Conservation (phyloP, 2,329 filamentous ascomycete genomes). For the Aspergillus ruber region DNA sequence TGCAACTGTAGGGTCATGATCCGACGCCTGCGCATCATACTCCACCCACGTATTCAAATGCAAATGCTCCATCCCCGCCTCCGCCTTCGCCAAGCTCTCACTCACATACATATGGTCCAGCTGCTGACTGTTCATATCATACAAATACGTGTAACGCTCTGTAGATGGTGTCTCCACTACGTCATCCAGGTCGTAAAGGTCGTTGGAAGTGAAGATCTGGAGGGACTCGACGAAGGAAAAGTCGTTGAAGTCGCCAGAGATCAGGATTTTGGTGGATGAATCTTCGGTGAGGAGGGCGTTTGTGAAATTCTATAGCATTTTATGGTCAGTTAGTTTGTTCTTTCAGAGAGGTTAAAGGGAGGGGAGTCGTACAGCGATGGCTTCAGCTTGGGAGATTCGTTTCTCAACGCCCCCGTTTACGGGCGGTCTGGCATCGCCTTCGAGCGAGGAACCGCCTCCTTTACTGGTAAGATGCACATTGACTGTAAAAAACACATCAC, state of each 20-base stretch:
- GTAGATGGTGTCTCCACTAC: conserved; percentile 45
- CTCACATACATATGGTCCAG: conserved; percentile 66
- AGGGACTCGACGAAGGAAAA: conserved; percentile 59
- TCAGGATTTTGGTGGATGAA: conserved; percentile 51
- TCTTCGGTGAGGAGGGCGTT: conserved; percentile 52
- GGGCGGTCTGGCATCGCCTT: conserved; percentile 61
- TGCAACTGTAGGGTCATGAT: conserved; percentile 65
- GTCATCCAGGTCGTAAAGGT: conserved; percentile 57
- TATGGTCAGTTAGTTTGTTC: not conserved
- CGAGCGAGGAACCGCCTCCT: conserved; percentile 57
- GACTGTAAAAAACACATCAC: conserved; percentile 58
- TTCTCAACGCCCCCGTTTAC: conserved; percentile 58
- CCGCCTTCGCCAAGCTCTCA: conserved; percentile 41
- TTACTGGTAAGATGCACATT: conserved; percentile 66
- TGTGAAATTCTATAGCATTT: conserved; percentile 53
- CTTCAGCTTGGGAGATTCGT: conserved; percentile 50
- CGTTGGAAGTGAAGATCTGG: conserved; percentile 49
- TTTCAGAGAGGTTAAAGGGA: conserved; percentile 6
- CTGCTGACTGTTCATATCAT: conserved; percentile 62
- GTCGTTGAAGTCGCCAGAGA: conserved; percentile 67
- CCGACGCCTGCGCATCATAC: conserved; percentile 52
- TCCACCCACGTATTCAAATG: conserved; percentile 65
- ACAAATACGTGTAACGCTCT: conserved; percentile 67
- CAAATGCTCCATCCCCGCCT: conserved; percentile 52
- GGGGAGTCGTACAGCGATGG: conserved; percentile 47